Percentiles rank a stretch among this genome's conserved stretches.
Conservation (phyloP, 2,329 filamentous ascomycete species). For the Botrytis deweyae region DNA sequence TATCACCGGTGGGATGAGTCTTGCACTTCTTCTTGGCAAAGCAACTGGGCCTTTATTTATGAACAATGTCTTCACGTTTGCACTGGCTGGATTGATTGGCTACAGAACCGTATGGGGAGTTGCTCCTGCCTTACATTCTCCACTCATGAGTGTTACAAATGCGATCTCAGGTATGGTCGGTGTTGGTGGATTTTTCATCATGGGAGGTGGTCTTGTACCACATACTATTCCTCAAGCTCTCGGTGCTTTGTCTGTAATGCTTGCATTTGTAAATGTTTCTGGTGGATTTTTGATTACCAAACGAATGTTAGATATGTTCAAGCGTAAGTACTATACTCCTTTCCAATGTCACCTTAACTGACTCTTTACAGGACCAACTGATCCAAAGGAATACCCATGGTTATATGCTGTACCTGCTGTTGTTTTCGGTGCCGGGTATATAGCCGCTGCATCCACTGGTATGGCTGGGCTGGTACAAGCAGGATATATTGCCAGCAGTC, state of each 20-base stretch:
- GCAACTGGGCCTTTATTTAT: constrained; percentile 82
- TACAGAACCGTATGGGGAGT: constrained; percentile 91
- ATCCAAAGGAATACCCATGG: constrained; percentile 86
- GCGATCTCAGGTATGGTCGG: constrained; percentile 83
- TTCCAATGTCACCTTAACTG: not conserved
- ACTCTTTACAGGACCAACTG: constrained; percentile 60
- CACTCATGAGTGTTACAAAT: constrained; percentile 90
- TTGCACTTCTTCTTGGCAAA: constrained; percentile 74
- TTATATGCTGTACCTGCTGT: constrained; percentile 75
- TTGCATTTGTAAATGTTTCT: constrained; percentile 85
- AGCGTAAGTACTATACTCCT: constrained; percentile 48
- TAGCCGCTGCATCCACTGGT: constrained; percentile 77
- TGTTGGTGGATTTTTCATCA: constrained; percentile 82
- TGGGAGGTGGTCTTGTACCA: constrained; percentile 77
- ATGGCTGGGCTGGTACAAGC: constrained; percentile 83
- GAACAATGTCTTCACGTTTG: constrained; percentile 82
- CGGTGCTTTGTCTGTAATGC: constrained; percentile 74
- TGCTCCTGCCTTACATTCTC: constrained; percentile 77
- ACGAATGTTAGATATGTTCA: constrained; percentile 91
- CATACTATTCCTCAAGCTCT: constrained; percentile 76
- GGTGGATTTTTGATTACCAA: constrained; percentile 92
- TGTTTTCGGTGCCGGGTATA: constrained; percentile 76
- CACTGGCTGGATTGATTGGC: constrained; percentile 78
- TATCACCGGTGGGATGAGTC: constrained; percentile 75
- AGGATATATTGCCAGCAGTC: constrained; percentile 79